These are phyloP conservation scores for Colletotrichum sidae DNA, from an alignment of 2,329 filamentous ascomycete species.

Conservation along the genomic window DNA sequence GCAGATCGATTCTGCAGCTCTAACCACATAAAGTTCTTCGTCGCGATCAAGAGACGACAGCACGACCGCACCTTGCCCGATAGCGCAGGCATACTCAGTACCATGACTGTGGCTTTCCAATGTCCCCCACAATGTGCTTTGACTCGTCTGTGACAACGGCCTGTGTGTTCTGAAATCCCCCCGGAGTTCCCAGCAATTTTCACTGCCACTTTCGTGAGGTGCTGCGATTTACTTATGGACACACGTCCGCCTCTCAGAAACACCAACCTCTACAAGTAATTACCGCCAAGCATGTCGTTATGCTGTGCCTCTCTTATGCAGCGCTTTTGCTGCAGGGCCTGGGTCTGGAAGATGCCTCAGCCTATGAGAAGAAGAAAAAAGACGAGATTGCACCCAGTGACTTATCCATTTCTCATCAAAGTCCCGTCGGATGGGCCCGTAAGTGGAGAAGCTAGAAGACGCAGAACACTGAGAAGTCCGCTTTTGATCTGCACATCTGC, in stretches of 20 bases:
- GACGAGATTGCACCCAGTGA: conserved; percentile 7
- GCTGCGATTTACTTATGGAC: not conserved
- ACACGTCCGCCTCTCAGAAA: not conserved
- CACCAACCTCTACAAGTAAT: conserved; percentile 9
- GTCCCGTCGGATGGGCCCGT: too few relatives aligned
- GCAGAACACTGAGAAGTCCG: conserved; percentile 16
- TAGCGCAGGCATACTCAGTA: not conserved
- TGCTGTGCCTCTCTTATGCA: not conserved
- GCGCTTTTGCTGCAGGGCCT: not conserved
- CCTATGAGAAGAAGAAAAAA: too few relatives aligned
- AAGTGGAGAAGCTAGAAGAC: conserved; percentile 27
- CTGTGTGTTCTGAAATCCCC: conserved; percentile 7
- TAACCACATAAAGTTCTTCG: not conserved
- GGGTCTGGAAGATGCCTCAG: conserved; percentile 8
- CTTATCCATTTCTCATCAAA: conserved; percentile 4
- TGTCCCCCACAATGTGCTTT: conserved; percentile 25
- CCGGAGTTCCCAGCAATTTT: not conserved
- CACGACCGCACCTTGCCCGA: conserved; percentile 3
- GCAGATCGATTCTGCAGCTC: not conserved
- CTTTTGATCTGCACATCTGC: conserved; percentile 37
- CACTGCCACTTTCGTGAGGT: not conserved
- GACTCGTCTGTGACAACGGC: conserved; percentile 25
- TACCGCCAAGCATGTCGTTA: not conserved
- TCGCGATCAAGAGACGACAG: not conserved
- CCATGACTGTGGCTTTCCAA: conserved; percentile 3